phyloP scores from a whole-genome alignment of 257 asterid species.

The Jacaranda copaia region DNA sequence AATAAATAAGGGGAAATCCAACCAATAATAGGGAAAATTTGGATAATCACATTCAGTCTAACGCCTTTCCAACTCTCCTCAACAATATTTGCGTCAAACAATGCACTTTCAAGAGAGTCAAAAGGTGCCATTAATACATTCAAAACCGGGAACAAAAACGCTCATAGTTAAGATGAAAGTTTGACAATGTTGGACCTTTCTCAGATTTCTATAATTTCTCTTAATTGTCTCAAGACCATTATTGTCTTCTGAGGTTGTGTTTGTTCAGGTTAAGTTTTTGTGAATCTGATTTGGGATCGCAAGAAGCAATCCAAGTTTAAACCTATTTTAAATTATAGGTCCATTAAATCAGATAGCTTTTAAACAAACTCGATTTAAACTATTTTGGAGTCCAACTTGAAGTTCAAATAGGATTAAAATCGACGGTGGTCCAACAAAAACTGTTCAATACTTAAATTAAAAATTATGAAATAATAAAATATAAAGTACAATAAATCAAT shows the following conservation, averaged over 20 bases:
- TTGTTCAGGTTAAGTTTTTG: too few relatives aligned
- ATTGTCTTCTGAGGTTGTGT: neutral
- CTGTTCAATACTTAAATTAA: too few relatives aligned
- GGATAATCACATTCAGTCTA: neutral
- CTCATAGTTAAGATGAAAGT: conserved; percentile 19
- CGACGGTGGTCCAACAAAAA: too few relatives aligned
- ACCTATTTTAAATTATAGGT: too few relatives aligned
- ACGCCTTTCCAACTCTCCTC: conserved; percentile 41
- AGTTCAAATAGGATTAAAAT: too few relatives aligned
- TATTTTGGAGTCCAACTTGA: too few relatives aligned
- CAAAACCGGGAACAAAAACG: neutral
- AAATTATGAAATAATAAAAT: too few relatives aligned
- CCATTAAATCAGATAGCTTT: too few relatives aligned
- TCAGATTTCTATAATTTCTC: conserved; percentile 25
- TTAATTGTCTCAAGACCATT: conserved; percentile 15
- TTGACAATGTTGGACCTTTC: conserved; percentile 25
- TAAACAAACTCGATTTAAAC: too few relatives aligned
- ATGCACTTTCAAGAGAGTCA: conserved; percentile 40
- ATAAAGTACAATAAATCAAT: too few relatives aligned
- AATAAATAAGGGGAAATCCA: neutral
- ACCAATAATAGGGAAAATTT: neutral
- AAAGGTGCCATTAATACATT: conserved; percentile 36
- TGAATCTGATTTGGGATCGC: too few relatives aligned
- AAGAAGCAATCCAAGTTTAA: too few relatives aligned
- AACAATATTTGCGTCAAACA: conserved; percentile 28